Percentiles rank a stretch among this genome's conserved stretches.
phyloP scores from a whole-genome alignment of 257 asterid species.

The Thymus mandschuricus region DNA sequence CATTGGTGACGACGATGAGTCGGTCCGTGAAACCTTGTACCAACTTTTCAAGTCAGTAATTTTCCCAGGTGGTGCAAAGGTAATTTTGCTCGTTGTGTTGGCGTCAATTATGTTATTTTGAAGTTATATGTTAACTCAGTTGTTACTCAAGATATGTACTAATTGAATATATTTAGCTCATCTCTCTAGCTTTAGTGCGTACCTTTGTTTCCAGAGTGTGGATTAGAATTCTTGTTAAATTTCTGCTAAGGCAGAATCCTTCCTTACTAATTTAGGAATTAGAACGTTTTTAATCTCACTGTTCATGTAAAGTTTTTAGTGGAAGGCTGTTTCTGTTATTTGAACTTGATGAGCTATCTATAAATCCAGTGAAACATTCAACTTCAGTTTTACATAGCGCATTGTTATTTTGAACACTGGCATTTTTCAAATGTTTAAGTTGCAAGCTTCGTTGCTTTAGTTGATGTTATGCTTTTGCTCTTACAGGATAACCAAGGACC shows the following conservation, averaged over 20 bases:
- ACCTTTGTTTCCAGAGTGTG: constrained; percentile 8
- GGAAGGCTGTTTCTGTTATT: constrained; percentile 4
- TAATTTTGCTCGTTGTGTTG: constrained; percentile 32
- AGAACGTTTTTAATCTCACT: constrained; percentile 1
- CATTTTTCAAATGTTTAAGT: constrained; percentile 25
- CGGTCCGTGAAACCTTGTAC: constrained; percentile 80
- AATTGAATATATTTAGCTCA: background rate
- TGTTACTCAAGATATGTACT: background rate
- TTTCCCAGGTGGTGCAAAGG: constrained; percentile 79
- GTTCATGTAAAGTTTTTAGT: background rate
- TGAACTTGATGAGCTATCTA: background rate
- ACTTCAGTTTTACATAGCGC: background rate
- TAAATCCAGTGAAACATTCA: background rate
- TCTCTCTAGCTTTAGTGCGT: background rate
- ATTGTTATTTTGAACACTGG: background rate
- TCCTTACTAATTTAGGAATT: constrained; percentile 1
- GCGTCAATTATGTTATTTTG: constrained; percentile 3
- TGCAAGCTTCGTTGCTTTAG: constrained; percentile 16
- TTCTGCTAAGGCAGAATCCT: background rate
- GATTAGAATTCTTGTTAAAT: constrained; percentile 1
- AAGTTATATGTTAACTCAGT: background rate
- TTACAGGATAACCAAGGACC: constrained; percentile 85
- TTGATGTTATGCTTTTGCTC: constrained; percentile 32
- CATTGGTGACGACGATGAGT: constrained; percentile 81
- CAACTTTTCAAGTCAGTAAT: constrained; percentile 79